Percentiles rank a stretch among this genome's conserved stretches.
These are phyloP conservation scores for Bisporella sp. DNA, from an alignment of 2,329 filamentous ascomycete genomes.

Conservation along the genomic window DNA sequence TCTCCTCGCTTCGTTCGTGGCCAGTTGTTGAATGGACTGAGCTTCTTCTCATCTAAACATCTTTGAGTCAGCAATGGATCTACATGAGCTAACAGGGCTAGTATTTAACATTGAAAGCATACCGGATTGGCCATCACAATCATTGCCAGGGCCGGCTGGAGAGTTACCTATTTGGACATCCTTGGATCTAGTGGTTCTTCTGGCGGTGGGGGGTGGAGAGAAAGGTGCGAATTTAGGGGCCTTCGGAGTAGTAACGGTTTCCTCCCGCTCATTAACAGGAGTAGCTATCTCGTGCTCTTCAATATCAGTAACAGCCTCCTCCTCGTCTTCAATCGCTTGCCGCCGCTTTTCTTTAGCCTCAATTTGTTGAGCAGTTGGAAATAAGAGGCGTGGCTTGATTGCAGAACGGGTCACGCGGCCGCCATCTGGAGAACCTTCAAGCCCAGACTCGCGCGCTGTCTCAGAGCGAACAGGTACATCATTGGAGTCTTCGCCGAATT, in stretches of 20 bases:
- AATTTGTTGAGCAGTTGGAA: slow-evolving; percentile 41
- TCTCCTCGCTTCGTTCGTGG: slow-evolving; percentile 33
- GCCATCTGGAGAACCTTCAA: slow-evolving; percentile 27
- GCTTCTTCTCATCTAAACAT: not conserved
- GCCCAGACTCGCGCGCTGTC: slow-evolving; percentile 26
- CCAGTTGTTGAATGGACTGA: slow-evolving; percentile 59
- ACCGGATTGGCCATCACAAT: slow-evolving; percentile 7
- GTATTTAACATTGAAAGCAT: slow-evolving; percentile 20
- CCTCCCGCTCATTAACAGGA: slow-evolving; percentile 26
- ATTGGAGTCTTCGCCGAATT: slow-evolving; percentile 32
- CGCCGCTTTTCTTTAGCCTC: slow-evolving; percentile 52
- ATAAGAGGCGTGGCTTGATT: slow-evolving; percentile 67
- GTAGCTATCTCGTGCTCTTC: slow-evolving; percentile 27
- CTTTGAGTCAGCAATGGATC: not conserved
- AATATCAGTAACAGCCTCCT: slow-evolving; percentile 45
- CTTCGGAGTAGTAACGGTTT: slow-evolving; percentile 42
- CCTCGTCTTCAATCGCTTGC: slow-evolving; percentile 50
- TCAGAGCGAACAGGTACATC: slow-evolving; percentile 10
- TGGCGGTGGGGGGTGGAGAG: slow-evolving; percentile 56
- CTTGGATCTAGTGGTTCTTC: slow-evolving; percentile 50
- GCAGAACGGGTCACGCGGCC: slow-evolving; percentile 57
- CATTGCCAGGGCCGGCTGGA: slow-evolving; percentile 23
- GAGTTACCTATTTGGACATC: slow-evolving; percentile 30
- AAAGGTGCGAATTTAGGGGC: slow-evolving; percentile 49
- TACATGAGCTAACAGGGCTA: slow-evolving; percentile 8